Base-by-base conservation (phyloP, 805 yeast species). In the Naumovozyma baii region DNA sequence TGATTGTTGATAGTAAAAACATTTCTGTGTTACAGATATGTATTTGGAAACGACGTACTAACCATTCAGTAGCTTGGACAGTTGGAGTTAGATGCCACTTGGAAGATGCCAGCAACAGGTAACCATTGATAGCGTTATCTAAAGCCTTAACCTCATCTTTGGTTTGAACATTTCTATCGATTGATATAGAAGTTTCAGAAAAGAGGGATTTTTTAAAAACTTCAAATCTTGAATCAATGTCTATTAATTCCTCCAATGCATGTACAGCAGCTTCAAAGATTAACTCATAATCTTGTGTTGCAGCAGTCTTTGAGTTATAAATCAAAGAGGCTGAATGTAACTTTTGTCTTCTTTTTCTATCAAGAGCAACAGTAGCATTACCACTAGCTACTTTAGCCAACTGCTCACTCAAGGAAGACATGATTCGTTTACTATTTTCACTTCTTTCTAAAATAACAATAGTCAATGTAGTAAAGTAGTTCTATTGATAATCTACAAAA, bases 201-300 rank as follows among this genome's bases (percentile, higher is more conserved):
- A 92, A 92, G 36, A 92, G 64, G 4, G 95, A 74, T 41, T 66
- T 68, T 49, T 72, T 72, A 59, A 90, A 92, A 47, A 71, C 72
- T 3, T 67, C 57, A 60, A 92, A 90, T 39, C 90, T 71, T n/a
- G 73, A 68, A 54, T 92, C 96, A 20, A 90, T 61, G 15, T 72
- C 66, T 34, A 72, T 74, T 38, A 92, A 67, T 49, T 83, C 88
- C 22, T 74, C 77, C 34, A 88, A 68, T 0, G 94, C 95, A 41
- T 83, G 92, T 5, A 73, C 52, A 2, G 92, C 81, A 40, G 74
- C 74, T 38, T 78, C 73, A 54, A 72, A 83, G 42, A 92, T 78
- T 34, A 80, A 70, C 50, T 87, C 96, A 54, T 76, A 88, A 59
- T 92, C 98, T 66, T 92, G 97, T 28, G 88, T 74, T n/a, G 94